Base-by-base conservation (phyloP, 352 stramenopile genomes). In the Pythium grandisporangium region DNA sequence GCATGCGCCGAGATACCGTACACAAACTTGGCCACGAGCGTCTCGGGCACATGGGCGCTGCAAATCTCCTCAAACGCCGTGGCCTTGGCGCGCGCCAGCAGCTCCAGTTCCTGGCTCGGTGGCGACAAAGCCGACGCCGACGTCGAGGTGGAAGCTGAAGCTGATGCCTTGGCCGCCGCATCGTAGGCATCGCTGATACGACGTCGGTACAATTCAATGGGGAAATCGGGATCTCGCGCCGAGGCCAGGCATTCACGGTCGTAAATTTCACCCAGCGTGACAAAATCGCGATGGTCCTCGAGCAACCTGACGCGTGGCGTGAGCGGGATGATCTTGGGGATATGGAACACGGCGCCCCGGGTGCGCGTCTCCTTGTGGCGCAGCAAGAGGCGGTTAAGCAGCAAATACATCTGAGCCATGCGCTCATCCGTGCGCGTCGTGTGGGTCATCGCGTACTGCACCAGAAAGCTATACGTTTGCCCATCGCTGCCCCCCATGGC, bases 351-450 rank as follows among this genome's bases (percentile, higher is more conserved):
- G 4, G 90, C 70, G 52, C 95, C 88, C 30, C 84, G 77, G 24
- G 87, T 81, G 37, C 85, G 78, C 10, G 86, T 92, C 52, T 95
- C 75, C 48, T 93, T 89, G 61, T 96, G 77, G 8, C 78, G 77
- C 26, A 82, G 47, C 6, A 96, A 46, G 32, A 96, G 47, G 13
- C 82, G 71, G 49, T 95, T 95, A 26, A 96, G 55, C 50, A 97
- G 58, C 37, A 92, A 48, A 55, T 96, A 93, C 79, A 96, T 89
- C 45, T 97, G 88, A 64, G 92, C 91, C 67, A 96, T 92, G n/a
- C 88, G 76, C 58, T 96, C 86, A 59, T 97, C 87, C n/a, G 82
- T 95, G 30, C 84, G 82, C 17, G 88, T 97, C 39, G 94, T 90
- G 63, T 97, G 83, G 17, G 88, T 93, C 72, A 94, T 94, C 13